Base-by-base conservation (phyloP, 768 basidiomycete species). In the Macrocybe gigantea region DNA sequence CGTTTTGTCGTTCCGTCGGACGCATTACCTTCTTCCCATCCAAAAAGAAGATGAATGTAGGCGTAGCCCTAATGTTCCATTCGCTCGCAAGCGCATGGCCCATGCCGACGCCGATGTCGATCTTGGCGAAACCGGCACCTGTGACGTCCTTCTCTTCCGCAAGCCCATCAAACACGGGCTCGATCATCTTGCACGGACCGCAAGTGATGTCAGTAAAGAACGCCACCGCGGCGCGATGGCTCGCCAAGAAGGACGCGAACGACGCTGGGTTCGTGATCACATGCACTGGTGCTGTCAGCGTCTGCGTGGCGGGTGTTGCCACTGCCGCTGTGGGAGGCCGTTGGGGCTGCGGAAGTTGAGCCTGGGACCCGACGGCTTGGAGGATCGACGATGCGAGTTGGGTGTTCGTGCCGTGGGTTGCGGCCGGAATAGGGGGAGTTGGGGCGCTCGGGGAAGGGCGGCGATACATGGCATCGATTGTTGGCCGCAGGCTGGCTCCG, bases 21-120 rank as follows among this genome's bases (percentile, higher is more conserved):
- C 10, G 2, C 49, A 66, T 39, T 37, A 86, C 87, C 80, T 87
- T 82, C 44, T 75, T 71, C 1, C 84, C 89, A 50, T 88, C 74
- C 51, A 83, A 63, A 69, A 92, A 97, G 67, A 96, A 93, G 36
- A 88, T 68, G 58, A 97, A 95, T 1, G 91, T 93, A 5, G 93
- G 94, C 2, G 90, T 95, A 12, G 77, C 92, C 11, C 74, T 64
- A 1, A 96, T 79, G 10, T 77, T 71, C 68, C 78, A 87, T 61
- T 82, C 71, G 1, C 63, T 51, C 0, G 85, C 88, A 11, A 95
- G 65, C 45, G 69, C 68, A 3, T 64, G 57, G 0, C 86, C 85
- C 63, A 79, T 63, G 0, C 86, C 88, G 9, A 86, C 76, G 5
- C 75, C 79, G 53, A 91, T 69, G 65, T 97, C 94, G 33, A 96